Conservation (phyloP, 2,329 filamentous ascomycete genomes). For the Diaporthe amygdali region DNA sequence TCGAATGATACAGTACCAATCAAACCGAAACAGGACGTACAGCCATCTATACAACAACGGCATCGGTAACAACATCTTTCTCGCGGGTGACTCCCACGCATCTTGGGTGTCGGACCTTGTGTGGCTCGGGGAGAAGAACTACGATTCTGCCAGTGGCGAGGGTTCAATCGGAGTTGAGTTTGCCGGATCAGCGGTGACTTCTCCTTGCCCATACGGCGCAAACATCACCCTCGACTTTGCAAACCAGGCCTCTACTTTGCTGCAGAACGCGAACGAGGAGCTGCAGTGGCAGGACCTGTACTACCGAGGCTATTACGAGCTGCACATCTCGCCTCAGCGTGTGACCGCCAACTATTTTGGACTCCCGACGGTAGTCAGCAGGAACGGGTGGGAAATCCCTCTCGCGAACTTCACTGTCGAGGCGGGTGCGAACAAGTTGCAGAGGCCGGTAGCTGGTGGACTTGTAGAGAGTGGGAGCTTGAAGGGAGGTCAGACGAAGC, state of each 20-base stretch:
- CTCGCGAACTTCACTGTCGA: slow-evolving; percentile 74
- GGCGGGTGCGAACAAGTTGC: slow-evolving; percentile 63
- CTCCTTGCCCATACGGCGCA: slow-evolving; percentile 61
- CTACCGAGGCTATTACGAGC: slow-evolving; percentile 75
- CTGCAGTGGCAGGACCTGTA: slow-evolving; percentile 77
- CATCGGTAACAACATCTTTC: slow-evolving; percentile 75
- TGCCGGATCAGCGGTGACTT: slow-evolving; percentile 71
- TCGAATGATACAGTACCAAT: slow-evolving; percentile 50
- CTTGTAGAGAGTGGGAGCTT: slow-evolving; percentile 59
- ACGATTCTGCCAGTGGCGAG: slow-evolving; percentile 56
- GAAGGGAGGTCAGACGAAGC: slow-evolving; percentile 43
- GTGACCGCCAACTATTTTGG: slow-evolving; percentile 71
- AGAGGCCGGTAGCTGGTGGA: slow-evolving; percentile 47
- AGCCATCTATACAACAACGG: slow-evolving; percentile 69
- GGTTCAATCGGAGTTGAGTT: slow-evolving; percentile 68
- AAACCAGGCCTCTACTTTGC: slow-evolving; percentile 49
- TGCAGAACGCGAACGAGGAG: slow-evolving; percentile 61
- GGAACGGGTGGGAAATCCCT: slow-evolving; percentile 68
- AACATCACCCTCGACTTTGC: slow-evolving; percentile 60
- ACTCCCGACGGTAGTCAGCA: slow-evolving; percentile 60
- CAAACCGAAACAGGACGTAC: slow-evolving; percentile 75
- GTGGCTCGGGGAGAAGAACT: slow-evolving; percentile 60
- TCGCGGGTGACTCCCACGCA: slow-evolving; percentile 73
- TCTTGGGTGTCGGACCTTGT: slow-evolving; percentile 65
- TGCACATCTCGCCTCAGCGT: slow-evolving; percentile 61